Base-by-base conservation (phyloP, 257 asterid species). In the Leptodermis oblonga region DNA sequence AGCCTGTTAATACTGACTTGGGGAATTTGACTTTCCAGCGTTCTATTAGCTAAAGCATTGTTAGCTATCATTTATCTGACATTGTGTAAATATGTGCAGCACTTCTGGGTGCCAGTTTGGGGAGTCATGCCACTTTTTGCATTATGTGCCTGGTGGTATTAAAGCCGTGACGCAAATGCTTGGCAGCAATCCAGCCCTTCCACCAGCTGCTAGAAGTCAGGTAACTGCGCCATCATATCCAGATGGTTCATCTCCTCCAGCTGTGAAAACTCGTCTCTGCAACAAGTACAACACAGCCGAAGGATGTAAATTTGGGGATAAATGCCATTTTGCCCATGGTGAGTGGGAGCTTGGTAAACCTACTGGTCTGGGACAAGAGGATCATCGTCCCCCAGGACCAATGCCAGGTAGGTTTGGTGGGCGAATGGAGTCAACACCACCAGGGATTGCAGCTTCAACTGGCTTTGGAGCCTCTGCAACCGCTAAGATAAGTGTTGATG, bases 131-230 rank as follows among this genome's bases (percentile, higher is more conserved):
- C 95, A 89, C 80, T 89, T 89, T 77, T 60, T 87, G 83, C 96
- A 89, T 75, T 84, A 84, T 20, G 90, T 89, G n/a, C 92, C 96
- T 15, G 96, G 96, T 8, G 96, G 95, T 73, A 80, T 89, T 52
- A 89, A 89, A 78, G 95, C 88, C n/a, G 96, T 87, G 73, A 86
- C 87, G 15, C 96, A 87, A 69, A 84, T 89, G 73, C 92, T 89
- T 49, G 96, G 95, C 70, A 86, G 65, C 80, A 84, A 89, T 55
- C 96, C 96, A 34, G 82, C 92, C n/a, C 76, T 87, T 72, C 88
- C 87, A 8, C 76, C 85, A 36, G 76, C 79, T 28, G 31, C 78
- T 22, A 78, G 92, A 74, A 89, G 73, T 56, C 75, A 84, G 1
- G 70, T 60, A 61, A 75, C 71, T 33, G 85, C 86, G 11, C 87